Conservation (phyloP, 345 rosid genomes). For the Boechera divaricarpa region DNA sequence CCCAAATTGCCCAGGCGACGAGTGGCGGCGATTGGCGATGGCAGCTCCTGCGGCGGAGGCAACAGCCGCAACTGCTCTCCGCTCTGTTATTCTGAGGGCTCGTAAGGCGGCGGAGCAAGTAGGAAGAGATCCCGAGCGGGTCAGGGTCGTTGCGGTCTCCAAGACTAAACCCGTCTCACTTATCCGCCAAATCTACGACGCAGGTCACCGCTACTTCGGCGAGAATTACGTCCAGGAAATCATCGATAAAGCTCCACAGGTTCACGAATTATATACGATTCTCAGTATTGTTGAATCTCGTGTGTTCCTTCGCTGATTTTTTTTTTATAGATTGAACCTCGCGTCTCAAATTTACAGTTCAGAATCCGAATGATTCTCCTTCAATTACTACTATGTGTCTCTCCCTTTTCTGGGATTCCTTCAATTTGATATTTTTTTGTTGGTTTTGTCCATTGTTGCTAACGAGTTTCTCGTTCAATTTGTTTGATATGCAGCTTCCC, state of each 20-base stretch:
- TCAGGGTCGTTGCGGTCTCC: constrained; percentile 80
- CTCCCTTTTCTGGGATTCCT: no score
- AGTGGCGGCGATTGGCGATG: constrained; percentile 43
- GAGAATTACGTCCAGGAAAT: constrained; percentile 92
- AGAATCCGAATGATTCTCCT: neutral
- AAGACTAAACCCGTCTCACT: constrained; percentile 89
- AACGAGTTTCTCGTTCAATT: constrained; percentile 5
- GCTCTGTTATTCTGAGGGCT: constrained; percentile 70
- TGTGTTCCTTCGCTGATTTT: no score
- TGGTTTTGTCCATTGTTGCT: neutral
- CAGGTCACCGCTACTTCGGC: constrained; percentile 89
- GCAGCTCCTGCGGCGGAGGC: constrained; percentile 64
- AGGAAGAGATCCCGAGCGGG: constrained; percentile 55
- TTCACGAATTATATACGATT: constrained; percentile 11
- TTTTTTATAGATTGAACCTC: neutral
- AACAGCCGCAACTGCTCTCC: constrained; percentile 65
- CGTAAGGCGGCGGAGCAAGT: constrained; percentile 70
- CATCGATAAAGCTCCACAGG: constrained; percentile 89
- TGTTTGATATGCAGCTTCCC: constrained; percentile 61
- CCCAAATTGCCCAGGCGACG: neutral
- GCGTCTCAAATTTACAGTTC: neutral
- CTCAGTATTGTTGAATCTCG: neutral
- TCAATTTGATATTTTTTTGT: neutral
- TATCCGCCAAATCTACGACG: constrained; percentile 80
- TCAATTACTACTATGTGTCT: neutral